These are phyloP conservation scores for Termitomyces heimii DNA, from an alignment of 768 basidiomycete genomes.

Conservation along the genomic window DNA sequence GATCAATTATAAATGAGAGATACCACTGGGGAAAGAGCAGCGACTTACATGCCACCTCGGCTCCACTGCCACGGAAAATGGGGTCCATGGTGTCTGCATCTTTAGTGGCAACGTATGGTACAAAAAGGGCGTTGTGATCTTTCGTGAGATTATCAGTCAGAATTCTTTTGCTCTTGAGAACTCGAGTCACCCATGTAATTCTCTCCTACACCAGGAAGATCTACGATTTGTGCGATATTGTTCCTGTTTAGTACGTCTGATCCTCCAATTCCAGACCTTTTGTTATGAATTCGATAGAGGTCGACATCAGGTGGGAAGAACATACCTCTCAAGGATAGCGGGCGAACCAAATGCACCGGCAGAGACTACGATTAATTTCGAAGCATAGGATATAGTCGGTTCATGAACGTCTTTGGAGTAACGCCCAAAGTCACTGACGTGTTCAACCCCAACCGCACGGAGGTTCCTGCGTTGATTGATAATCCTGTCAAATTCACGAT, in stretches of 20 bases:
- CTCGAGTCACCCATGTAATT: slow-evolving; percentile 43
- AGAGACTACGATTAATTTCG: slow-evolving; percentile 42
- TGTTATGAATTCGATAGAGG: not conserved
- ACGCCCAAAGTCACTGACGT: slow-evolving; percentile 29
- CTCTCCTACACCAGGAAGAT: slow-evolving; percentile 77
- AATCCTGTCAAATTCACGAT: not conserved
- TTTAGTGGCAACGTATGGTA: slow-evolving; percentile 36
- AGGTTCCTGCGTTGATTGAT: slow-evolving; percentile 20
- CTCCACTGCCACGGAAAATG: slow-evolving; percentile 33
- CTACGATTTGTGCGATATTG: slow-evolving; percentile 44
- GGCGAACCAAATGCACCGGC: slow-evolving; percentile 53
- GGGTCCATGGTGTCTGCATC: slow-evolving; percentile 44
- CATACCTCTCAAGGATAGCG: slow-evolving; percentile 44
- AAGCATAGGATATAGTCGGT: slow-evolving; percentile 26
- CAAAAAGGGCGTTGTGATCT: slow-evolving; percentile 35
- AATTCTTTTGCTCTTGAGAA: not conserved
- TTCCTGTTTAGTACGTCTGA: slow-evolving; percentile 37
- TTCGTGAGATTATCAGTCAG: not conserved
- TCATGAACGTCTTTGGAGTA: slow-evolving; percentile 16
- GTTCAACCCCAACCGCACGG: slow-evolving; percentile 49
- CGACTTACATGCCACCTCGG: slow-evolving; percentile 34
- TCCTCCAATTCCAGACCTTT: slow-evolving; percentile 61
- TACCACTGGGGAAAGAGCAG: too few relatives aligned
- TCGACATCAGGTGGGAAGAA: not conserved
- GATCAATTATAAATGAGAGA: not conserved